Base-by-base conservation (phyloP, 2,329 filamentous ascomycete genomes). In the Mycosphaerelloides madeirae region DNA sequence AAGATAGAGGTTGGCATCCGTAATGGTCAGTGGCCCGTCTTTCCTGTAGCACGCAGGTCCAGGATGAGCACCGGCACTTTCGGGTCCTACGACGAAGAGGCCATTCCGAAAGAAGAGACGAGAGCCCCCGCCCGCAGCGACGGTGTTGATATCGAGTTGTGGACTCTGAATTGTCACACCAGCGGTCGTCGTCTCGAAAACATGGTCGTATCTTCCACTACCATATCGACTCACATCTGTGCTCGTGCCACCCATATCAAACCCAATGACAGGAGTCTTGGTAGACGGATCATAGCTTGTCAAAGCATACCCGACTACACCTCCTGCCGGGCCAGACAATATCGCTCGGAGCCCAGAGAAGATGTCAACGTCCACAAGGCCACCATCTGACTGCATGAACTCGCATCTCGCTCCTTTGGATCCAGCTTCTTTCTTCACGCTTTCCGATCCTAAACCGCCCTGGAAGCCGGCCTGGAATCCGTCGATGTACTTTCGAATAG, bases 161-260 rank as follows among this genome's bases (percentile, higher is more conserved):
- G 90, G 90, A 1, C 86, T 90, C 59, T 95, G 89, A 20, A 95
- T 93, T 0, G 89, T 91, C 1, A 95, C 87, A n/a, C 90, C 90
- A 0, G 90, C 90, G 1, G 88, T 95, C 0, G 87, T 95, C 0
- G 89, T 95, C 67, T 95, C 90, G 55, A 95, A 95, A 1, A 95
- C 88, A 59, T 96, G 90, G 58, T 95, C 90, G 58, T 95, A 91
- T 43, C 87, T 76, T 13, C 90, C 90, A 42, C 84, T 81, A 3
- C 64, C 64, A 57, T 91, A 96, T 38, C 90, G 76, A 28, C 87
- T 94, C 8, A 95, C 87, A 64, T 96, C 90, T 1, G 90, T 96
- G 45, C 84, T 90, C 0, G 90, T 96, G 9, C 90, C 90, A 29
- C 88, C 88, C 90, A 96, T 96, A 56, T 96, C 90, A 59, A 96